A percentile compares a stretch with the other conserved stretches of the same genome.
Evolutionary conservation across 2,329 filamentous ascomycete genomes (phyloP).

Genomic region (Sarocladium brachiariae): DNA sequence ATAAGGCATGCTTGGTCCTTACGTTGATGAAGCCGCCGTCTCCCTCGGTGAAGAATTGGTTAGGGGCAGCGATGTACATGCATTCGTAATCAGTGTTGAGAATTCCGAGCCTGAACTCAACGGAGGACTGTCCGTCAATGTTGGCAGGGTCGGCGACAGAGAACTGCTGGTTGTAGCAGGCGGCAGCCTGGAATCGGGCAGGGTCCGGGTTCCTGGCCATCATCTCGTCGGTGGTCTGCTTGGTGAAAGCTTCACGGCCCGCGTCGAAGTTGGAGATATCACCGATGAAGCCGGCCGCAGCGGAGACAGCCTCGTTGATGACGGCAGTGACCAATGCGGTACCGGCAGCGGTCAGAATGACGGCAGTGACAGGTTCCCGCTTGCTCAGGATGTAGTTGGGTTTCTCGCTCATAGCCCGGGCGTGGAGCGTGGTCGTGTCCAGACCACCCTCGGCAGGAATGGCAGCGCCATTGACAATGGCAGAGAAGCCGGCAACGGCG

Average conservation of each 20-base stretch:
- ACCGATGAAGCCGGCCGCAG: constrained; percentile 9
- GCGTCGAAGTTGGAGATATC: constrained; percentile 10
- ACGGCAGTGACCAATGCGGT: constrained; percentile 6
- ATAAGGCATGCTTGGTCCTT: background rate
- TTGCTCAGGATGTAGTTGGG: background rate
- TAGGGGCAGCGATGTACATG: constrained; percentile 12
- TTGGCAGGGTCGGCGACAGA: constrained; percentile 9
- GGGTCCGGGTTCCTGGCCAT: constrained; percentile 10
- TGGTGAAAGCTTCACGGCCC: constrained; percentile 10
- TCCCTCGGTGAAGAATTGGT: constrained; percentile 12
- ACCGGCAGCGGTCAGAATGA: constrained; percentile 5
- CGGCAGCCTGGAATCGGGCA: constrained; percentile 10
- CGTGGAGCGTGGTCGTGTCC: background rate
- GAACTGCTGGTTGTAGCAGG: constrained; percentile 11
- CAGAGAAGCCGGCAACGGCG: constrained; percentile 7
- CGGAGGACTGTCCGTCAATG: constrained; percentile 9
- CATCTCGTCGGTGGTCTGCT: constrained; percentile 11
- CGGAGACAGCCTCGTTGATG: constrained; percentile 9
- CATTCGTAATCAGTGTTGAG: constrained; percentile 10
- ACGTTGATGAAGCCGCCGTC: constrained; percentile 13
- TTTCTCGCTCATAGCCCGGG: background rate
- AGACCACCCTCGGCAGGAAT: background rate
- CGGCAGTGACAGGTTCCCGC: constrained; percentile 7
- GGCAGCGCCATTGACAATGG: constrained; percentile 7
- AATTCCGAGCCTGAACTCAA: constrained; percentile 8